Evolutionary conservation across 768 basidiomycete species (phyloP).

Genomic region (Phaeolepiota aurea): DNA sequence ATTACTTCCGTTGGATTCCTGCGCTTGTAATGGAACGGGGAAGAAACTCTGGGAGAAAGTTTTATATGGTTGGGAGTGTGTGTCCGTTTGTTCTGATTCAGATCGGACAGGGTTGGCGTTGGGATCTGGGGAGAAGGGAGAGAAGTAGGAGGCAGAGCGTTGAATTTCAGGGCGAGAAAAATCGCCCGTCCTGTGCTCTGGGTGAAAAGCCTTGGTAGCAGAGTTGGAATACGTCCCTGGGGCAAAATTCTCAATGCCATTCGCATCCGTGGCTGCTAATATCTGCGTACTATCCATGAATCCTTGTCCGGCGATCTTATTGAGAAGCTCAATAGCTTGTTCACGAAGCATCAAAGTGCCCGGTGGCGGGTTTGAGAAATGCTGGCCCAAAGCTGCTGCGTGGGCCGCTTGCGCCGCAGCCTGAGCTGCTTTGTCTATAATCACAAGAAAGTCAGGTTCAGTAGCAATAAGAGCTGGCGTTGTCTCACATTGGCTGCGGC

Average conservation of each 20-base stretch:
- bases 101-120: slow-evolving; percentile 26
- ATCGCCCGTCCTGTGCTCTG: slow-evolving; percentile 9
- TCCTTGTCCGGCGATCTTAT: slow-evolving; percentile 41
- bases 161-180: slow-evolving; percentile 24
- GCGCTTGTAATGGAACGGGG: slow-evolving; percentile 18
- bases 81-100: slow-evolving; percentile 23
- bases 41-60: slow-evolving; percentile 45
- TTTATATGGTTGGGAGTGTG: slow-evolving; percentile 40
- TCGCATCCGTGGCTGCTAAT: not conserved
- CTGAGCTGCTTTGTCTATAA: slow-evolving; percentile 80
- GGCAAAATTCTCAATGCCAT: not conserved
- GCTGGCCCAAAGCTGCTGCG: slow-evolving; percentile 55
- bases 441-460: too few species aligned
- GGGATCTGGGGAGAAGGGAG: slow-evolving; percentile 77
- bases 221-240: not conserved
- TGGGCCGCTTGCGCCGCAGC: slow-evolving; percentile 82
- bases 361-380: slow-evolving; percentile 18
- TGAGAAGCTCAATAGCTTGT: slow-evolving; percentile 54
- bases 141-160: slow-evolving; percentile 40
- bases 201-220: not conserved
- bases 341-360: slow-evolving; percentile 36
- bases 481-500: slow-evolving; percentile 85
- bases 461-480: slow-evolving; percentile 6
- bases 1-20: slow-evolving; percentile 26
- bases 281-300: slow-evolving; percentile 19